Percentiles rank a stretch among this genome's conserved stretches.
Conservation (phyloP, 129 eudicot species). For the Erigeron canadensis region DNA sequence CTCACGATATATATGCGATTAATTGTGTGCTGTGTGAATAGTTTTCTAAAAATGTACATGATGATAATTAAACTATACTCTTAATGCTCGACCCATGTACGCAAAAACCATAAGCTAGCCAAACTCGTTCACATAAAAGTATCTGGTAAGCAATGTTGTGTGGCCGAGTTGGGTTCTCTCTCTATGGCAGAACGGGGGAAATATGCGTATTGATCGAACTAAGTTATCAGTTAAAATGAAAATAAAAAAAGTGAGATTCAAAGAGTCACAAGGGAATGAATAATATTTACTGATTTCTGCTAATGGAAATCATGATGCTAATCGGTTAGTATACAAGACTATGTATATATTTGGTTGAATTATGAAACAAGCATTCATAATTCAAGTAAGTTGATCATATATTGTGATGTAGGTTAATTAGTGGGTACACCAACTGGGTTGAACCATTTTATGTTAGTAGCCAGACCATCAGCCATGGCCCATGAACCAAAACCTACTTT, state of each 20-base stretch:
- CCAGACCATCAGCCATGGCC: conserved; percentile 37
- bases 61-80: not conserved
- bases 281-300: conserved; percentile 21
- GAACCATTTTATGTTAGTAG: conserved; percentile 41
- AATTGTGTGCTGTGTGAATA: not conserved
- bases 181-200: not conserved
- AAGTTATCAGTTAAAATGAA: not conserved
- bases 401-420: conserved; percentile 39
- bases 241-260: not conserved
- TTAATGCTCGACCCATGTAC: not conserved
- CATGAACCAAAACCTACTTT: conserved; percentile 56
- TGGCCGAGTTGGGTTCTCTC: too few relatives aligned
- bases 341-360: not conserved
- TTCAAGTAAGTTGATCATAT: conserved; percentile 34
- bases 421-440: conserved; percentile 91
- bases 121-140: too few relatives aligned
- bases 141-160: too few relatives aligned
- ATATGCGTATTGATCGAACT: not conserved
- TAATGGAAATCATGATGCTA: conserved; percentile 21
- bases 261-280: conserved; percentile 3
- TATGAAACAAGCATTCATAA: conserved; percentile 45
- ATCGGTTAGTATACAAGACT: conserved; percentile 4
- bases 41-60: not conserved
- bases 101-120: not conserved
- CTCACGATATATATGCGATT: not conserved